Evolutionary conservation across 2,329 filamentous ascomycete species (phyloP).

Genomic region (Cucurbitaria berberidis): DNA sequence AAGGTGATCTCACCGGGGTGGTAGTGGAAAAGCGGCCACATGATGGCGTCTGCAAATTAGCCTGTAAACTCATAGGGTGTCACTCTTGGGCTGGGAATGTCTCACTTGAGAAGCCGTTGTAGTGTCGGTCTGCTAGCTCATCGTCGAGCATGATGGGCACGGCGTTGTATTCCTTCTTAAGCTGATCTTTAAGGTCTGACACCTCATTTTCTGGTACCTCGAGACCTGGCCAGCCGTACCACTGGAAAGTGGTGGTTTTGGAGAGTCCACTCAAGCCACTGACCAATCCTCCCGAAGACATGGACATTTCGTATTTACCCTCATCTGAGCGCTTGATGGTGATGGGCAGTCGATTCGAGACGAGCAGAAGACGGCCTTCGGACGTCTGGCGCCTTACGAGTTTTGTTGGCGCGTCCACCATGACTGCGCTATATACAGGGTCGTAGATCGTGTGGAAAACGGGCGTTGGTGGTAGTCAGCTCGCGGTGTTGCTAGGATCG

Average conservation of each 20-base stretch:
- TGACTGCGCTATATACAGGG: constrained; percentile 13
- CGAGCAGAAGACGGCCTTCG: constrained; percentile 71
- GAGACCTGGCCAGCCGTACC: constrained; percentile 97
- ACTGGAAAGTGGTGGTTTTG: constrained; percentile 93
- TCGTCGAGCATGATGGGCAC: constrained; percentile 93
- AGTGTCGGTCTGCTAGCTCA: constrained; percentile 91
- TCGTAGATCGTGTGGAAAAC: constrained; percentile 5
- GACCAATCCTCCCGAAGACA: constrained; percentile 96
- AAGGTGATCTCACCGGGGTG: constrained; percentile 98
- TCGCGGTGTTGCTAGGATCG: constrained; percentile 1
- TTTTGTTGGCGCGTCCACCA: constrained; percentile 42
- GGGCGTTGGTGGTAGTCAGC: constrained; percentile 4
- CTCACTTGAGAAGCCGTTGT: constrained; percentile 97
- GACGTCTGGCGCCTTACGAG: constrained; percentile 30
- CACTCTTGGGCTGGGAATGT: not conserved
- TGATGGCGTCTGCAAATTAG: constrained; percentile 73
- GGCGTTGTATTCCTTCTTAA: constrained; percentile 87
- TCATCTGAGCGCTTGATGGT: constrained; percentile 94
- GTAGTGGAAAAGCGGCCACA: constrained; percentile 99
- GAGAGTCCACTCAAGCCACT: constrained; percentile 89
- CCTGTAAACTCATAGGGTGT: not conserved
- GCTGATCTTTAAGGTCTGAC: constrained; percentile 71
- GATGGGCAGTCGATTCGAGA: constrained; percentile 94
- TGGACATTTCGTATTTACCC: constrained; percentile 90
- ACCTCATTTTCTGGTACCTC: constrained; percentile 88